Conservation (phyloP, 495 filamentous ascomycete species). For the Aspergillus sclerotiicarbonarius region DNA sequence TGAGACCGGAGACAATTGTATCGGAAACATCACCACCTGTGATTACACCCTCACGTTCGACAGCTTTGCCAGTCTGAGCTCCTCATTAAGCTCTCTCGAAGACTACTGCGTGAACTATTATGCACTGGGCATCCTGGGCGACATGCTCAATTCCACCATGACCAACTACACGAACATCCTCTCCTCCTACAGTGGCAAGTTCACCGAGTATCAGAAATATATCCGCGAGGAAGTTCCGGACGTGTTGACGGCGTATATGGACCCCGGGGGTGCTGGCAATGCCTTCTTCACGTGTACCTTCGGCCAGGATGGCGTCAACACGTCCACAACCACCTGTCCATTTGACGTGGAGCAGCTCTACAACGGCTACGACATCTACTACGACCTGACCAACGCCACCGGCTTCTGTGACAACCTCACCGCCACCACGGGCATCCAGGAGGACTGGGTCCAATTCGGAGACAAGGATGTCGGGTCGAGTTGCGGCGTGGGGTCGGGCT, state of each 20-base stretch:
- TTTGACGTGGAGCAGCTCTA: neutral
- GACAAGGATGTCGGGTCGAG: conserved; percentile 1
- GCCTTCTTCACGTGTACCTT: neutral
- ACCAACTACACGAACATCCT: conserved; percentile 1
- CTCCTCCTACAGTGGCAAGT: neutral
- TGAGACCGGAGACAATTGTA: neutral
- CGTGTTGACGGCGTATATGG: neutral
- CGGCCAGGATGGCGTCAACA: neutral
- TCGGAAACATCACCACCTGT: neutral
- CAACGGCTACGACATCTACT: conserved; percentile 3
- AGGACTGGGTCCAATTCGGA: neutral
- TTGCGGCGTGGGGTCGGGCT: neutral
- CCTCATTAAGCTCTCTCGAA: neutral
- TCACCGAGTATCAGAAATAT: neutral
- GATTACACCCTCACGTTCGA: neutral
- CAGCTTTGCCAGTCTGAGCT: neutral
- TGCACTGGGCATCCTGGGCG: neutral
- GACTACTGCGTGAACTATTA: neutral
- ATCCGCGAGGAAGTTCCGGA: neutral
- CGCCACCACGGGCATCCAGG: neutral
- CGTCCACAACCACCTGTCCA: neutral
- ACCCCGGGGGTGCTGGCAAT: neutral
- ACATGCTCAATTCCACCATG: neutral
- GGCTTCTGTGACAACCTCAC: neutral
- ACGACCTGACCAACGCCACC: neutral